phyloP scores from a whole-genome alignment of 306 rosid species.

The Cajanus cajan region DNA sequence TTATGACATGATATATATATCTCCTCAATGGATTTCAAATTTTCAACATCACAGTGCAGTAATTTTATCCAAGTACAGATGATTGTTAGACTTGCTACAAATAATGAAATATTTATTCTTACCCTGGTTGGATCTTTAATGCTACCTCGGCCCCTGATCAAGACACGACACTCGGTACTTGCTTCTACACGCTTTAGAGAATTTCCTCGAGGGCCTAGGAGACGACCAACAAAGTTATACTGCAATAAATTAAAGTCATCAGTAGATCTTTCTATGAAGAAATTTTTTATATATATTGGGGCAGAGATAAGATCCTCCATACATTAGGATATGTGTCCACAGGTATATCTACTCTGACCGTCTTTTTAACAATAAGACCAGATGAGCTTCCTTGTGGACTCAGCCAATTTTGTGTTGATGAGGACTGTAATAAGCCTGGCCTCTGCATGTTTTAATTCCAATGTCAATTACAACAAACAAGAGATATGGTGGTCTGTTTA shows the following conservation, averaged over 20 bases:
- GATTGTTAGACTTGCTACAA: neutral
- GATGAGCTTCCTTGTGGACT: conserved; percentile 79
- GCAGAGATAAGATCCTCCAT: conserved; percentile 24
- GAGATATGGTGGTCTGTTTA: neutral
- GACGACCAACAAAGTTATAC: conserved; percentile 98
- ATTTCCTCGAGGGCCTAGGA: conserved; percentile 98
- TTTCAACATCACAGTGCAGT: conserved; percentile 1
- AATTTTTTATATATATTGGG: neutral
- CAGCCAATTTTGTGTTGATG: conserved; percentile 78
- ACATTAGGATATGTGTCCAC: conserved; percentile 81
- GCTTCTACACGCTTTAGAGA: conserved; percentile 98
- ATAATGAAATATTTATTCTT: conserved; percentile 32
- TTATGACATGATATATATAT: neutral
- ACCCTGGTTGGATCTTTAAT: conserved; percentile 91
- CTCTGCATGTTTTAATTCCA: conserved; percentile 58
- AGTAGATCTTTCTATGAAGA: conserved; percentile 30
- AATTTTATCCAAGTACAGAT: conserved; percentile 5
- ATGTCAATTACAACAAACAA: conserved; percentile 41
- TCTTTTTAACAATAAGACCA: conserved; percentile 82
- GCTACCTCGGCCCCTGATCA: conserved; percentile 99
- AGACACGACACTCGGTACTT: conserved; percentile 89
- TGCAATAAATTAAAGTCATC: conserved; percentile 39
- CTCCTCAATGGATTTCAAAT: neutral
- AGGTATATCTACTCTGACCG: conserved; percentile 94
- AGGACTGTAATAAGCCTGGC: conserved; percentile 67